Base-by-base conservation (phyloP, 805 yeast genomes). In the Saccharomycopsis fodiens region DNA sequence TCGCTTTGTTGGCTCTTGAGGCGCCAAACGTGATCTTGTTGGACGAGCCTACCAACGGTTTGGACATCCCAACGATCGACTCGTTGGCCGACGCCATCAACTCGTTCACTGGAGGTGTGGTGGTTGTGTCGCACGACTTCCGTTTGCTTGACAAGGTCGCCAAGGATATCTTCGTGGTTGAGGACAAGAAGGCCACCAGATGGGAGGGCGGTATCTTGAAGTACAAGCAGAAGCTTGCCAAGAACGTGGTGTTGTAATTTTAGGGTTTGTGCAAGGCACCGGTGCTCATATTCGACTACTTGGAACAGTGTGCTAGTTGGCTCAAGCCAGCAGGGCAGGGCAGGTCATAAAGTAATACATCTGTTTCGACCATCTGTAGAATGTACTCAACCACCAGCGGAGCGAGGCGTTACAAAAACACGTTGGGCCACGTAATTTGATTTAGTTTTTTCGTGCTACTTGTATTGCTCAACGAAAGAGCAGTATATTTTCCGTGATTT, bases 31-130 rank as follows among this genome's bases (percentile, higher is more conserved):
- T 93, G 66, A 73, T 93, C 59, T 72, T 93, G 63, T 74, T 93
- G 70, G 98, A 93, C 74, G 98, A 93, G 82, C 98, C 98, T 78
- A 93, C 98, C 56, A 93, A 93, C 77, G 97, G 97, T 76, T 75
- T 93, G 68, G 98, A 93, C 74, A 91, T 93, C 59, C 88, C 97
- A 61, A 89, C 98, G 43, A 93, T 93, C 63, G 98, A 93, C 69
- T 93, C 98, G 37, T 74, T 93, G 59, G 98, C 97, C 44, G 95
- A 84, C 47, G 98, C 98, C 54, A 91, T 93, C 64, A 82, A 88
- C 55, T 83, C 78, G 27, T 93, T 85, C 76, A 85, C 82, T 63
- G 98, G 98, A 70, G 98, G 98, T 76, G 96, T 91, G 45, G 95
- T 88, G 55, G 96, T 93, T 49, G 98, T 93, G 55, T 88, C 97